Evolutionary conservation across 768 basidiomycete species (phyloP).

Genomic region (Pisolithus microcarpus): DNA sequence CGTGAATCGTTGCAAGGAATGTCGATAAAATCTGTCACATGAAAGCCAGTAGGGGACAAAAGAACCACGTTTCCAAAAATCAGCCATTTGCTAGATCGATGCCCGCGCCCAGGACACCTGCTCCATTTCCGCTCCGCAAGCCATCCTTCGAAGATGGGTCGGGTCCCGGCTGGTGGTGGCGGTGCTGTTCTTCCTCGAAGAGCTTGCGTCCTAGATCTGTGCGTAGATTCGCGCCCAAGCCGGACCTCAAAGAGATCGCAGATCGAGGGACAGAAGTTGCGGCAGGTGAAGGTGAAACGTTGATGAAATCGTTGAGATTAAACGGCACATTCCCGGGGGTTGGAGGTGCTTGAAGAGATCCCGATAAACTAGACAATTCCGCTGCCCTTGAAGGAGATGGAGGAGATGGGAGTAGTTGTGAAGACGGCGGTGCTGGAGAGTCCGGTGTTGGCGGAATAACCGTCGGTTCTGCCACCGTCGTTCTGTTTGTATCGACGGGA

Average conservation of each 20-base stretch:
- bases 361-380: slow-evolving; percentile 10
- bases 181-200: slow-evolving; percentile 64
- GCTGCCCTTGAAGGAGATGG: slow-evolving; percentile 18
- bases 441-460: slow-evolving; percentile 30
- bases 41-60: slow-evolving; percentile 4
- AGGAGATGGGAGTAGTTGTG: slow-evolving; percentile 20
- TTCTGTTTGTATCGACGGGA: slow-evolving; percentile 8
- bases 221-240: slow-evolving; percentile 45
- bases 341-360: slow-evolving; percentile 29
- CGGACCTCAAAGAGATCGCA: slow-evolving; percentile 25
- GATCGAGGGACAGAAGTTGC: slow-evolving; percentile 27
- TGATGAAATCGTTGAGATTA: slow-evolving; percentile 66
- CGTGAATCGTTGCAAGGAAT: slow-evolving; percentile 18
- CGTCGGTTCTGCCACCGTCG: slow-evolving; percentile 23
- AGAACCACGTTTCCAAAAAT: slow-evolving; percentile 6
- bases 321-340: slow-evolving; percentile 38
- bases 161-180: slow-evolving; percentile 25
- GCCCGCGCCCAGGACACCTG: slow-evolving; percentile 22
- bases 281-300: slow-evolving; percentile 61
- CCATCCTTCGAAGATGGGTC: slow-evolving; percentile 12
- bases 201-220: slow-evolving; percentile 60
- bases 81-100: slow-evolving; percentile 24
- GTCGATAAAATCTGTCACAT: slow-evolving; percentile 10
- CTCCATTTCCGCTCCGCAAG: slow-evolving; percentile 21
- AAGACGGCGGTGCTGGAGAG: slow-evolving; percentile 14